Percentiles rank a stretch among this genome's conserved stretches.
Conservation (phyloP, 352 stramenopile genomes). For the Phytophthora quininea region DNA sequence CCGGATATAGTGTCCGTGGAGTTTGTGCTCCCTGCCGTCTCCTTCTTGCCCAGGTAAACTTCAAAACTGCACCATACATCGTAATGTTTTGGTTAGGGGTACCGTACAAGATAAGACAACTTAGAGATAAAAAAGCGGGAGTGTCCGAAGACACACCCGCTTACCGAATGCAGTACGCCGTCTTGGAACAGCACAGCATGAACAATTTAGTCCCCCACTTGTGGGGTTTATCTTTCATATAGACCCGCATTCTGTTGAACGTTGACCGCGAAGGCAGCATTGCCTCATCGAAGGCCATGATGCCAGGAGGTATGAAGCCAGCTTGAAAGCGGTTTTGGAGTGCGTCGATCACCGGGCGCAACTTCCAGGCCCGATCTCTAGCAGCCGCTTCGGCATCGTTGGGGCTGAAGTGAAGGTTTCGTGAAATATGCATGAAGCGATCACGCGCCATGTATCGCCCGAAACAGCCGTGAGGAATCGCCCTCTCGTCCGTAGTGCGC, state of each 20-base stretch:
- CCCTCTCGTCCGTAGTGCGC: not conserved
- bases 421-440: not conserved
- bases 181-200: not conserved
- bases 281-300: not conserved
- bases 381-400: not conserved
- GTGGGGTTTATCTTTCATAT: not conserved
- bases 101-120: not conserved
- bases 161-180: conserved; percentile 1
- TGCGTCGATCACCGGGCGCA: not conserved
- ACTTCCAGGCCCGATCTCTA: not conserved
- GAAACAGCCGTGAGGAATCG: not conserved
- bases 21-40: conserved; percentile 1
- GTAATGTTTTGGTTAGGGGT: not conserved
- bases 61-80: not conserved
- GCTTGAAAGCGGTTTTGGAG: not conserved
- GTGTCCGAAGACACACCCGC: not conserved
- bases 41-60: conserved; percentile 3
- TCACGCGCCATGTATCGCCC: not conserved
- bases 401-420: not conserved
- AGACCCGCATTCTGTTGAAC: conserved; percentile 2
- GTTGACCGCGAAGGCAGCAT: not conserved
- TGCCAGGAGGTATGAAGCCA: not conserved
- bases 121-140: not conserved
- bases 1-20: conserved; percentile 2
- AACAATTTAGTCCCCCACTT: conserved; percentile 1